Evolutionary conservation across 164 flowering plant species (phyloP).

Genomic region (Macadamia tetraphylla): DNA sequence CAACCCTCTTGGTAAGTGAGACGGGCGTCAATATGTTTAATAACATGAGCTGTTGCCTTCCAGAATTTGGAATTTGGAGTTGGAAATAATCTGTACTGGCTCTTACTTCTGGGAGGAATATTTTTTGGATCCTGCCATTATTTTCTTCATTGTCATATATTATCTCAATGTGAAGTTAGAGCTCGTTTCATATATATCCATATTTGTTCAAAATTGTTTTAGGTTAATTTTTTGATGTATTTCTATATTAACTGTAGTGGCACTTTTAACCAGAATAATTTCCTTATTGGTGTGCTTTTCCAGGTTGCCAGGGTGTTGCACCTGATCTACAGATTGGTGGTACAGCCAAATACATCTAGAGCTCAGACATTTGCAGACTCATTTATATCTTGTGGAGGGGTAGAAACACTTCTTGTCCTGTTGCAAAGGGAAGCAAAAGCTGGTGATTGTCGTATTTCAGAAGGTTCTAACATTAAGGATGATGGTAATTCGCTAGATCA

Average conservation of each 20-base stretch:
- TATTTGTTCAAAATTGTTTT: not conserved
- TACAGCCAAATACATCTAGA: slow-evolving; percentile 89
- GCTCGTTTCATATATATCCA: not conserved
- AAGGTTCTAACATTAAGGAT: slow-evolving; percentile 19
- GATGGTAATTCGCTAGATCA: slow-evolving; percentile 16
- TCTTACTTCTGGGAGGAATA: not conserved
- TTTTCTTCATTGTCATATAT: not conserved
- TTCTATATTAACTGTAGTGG: not conserved
- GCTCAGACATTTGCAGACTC: slow-evolving; percentile 87
- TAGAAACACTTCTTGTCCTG: slow-evolving; percentile 91
- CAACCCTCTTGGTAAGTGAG: not conserved
- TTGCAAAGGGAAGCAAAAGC: slow-evolving; percentile 90
- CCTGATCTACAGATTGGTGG: slow-evolving; percentile 81
- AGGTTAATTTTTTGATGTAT: not conserved
- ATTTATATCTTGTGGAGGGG: slow-evolving; percentile 84
- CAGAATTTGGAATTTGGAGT: not conserved
- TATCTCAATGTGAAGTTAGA: not conserved
- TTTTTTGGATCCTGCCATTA: not conserved
- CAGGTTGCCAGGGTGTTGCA: slow-evolving; percentile 96
- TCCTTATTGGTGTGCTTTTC: slow-evolving; percentile 11
- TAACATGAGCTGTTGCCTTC: not conserved
- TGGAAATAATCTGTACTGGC: not conserved
- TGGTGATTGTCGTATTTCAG: slow-evolving; percentile 47
- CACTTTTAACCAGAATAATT: not conserved
- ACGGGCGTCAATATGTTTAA: not conserved